phyloP scores from a whole-genome alignment of 495 filamentous ascomycete genomes.

The Aspergillus kassunensis region DNA sequence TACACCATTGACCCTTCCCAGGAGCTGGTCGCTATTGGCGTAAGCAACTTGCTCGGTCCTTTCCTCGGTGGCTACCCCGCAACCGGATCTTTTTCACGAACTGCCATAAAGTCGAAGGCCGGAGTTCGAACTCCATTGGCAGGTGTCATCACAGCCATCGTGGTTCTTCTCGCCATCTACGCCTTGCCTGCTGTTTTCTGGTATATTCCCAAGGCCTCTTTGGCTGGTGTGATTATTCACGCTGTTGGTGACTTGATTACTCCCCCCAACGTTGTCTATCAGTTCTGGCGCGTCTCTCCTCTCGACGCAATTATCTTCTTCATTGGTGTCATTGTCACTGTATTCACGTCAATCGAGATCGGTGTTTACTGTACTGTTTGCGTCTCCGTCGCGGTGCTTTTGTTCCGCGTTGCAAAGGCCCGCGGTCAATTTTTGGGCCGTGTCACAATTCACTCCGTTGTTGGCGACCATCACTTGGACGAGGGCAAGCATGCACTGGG shows the following conservation, averaged over 20 bases:
- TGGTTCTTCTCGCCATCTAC: slow-evolving; percentile 95
- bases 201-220: slow-evolving; percentile 81
- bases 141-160: slow-evolving; percentile 80
- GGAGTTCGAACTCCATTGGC: slow-evolving; percentile 92
- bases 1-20: slow-evolving; percentile 98
- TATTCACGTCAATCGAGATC: slow-evolving; percentile 85
- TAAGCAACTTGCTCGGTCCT: slow-evolving; percentile 86
- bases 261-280: slow-evolving; percentile 86
- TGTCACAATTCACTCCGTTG: slow-evolving; percentile 83
- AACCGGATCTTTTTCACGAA: slow-evolving; percentile 95
- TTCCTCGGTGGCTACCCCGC: slow-evolving; percentile 94
- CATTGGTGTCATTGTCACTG: slow-evolving; percentile 82
- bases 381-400: slow-evolving; percentile 69
- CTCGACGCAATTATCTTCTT: slow-evolving; percentile 93
- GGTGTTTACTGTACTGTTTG: slow-evolving; percentile 87
- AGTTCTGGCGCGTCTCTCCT: slow-evolving; percentile 92
- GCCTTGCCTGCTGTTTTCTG: slow-evolving; percentile 88
- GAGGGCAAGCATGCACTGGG: slow-evolving; percentile 55
- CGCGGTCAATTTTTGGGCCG: slow-evolving; percentile 83
- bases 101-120: slow-evolving; percentile 97
- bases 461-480: slow-evolving; percentile 78
- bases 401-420: slow-evolving; percentile 82
- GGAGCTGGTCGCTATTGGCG: slow-evolving; percentile 91
- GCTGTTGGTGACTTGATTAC: slow-evolving; percentile 95
- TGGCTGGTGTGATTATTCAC: slow-evolving; percentile 96